Evolutionary conservation across 2,329 filamentous ascomycete genomes (phyloP).

Genomic region (Drechslerella stenobrocha): DNA sequence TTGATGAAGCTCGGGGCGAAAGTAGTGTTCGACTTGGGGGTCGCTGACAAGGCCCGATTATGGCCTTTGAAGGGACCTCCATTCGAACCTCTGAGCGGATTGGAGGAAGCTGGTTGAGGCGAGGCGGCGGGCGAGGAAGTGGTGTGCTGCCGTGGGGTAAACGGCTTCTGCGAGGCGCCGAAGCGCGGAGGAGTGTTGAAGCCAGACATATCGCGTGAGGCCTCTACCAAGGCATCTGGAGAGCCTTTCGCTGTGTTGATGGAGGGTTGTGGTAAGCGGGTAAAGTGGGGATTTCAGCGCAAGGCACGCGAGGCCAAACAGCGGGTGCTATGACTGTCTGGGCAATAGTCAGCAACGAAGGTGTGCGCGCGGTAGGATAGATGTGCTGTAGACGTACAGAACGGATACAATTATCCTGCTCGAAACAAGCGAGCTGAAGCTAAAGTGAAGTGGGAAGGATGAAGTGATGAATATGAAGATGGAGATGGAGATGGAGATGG

Average conservation of each 20-base stretch:
- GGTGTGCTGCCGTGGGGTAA: constrained; percentile 37
- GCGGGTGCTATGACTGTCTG: too few relatives aligned
- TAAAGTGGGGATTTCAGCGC: too few relatives aligned
- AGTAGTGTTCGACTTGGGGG: constrained; percentile 65
- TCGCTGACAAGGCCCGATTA: constrained; percentile 25
- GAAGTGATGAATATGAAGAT: too few relatives aligned
- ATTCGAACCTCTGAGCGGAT: constrained; percentile 49
- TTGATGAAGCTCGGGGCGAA: constrained; percentile 98
- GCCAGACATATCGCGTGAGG: constrained; percentile 26
- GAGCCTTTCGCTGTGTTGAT: constrained; percentile 9
- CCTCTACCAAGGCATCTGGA: constrained; percentile 36
- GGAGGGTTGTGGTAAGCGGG: constrained; percentile 1
- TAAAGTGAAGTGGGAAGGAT: too few relatives aligned
- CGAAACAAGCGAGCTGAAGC: too few relatives aligned
- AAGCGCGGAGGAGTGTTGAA: constrained; percentile 48
- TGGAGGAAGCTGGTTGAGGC: constrained; percentile 48
- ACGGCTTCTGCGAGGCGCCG: constrained; percentile 45
- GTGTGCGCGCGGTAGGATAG: too few relatives aligned
- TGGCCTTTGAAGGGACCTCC: constrained; percentile 56
- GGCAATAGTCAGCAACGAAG: too few relatives aligned
- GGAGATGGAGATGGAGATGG: too few relatives aligned
- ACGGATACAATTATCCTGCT: too few relatives aligned
- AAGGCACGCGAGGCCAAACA: too few relatives aligned
- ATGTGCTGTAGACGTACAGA: too few relatives aligned
- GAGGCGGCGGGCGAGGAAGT: constrained; percentile 23